Evolutionary conservation across 1,139 yeast species (phyloP).

Genomic region (Keqinozyma sinolaborantium): DNA sequence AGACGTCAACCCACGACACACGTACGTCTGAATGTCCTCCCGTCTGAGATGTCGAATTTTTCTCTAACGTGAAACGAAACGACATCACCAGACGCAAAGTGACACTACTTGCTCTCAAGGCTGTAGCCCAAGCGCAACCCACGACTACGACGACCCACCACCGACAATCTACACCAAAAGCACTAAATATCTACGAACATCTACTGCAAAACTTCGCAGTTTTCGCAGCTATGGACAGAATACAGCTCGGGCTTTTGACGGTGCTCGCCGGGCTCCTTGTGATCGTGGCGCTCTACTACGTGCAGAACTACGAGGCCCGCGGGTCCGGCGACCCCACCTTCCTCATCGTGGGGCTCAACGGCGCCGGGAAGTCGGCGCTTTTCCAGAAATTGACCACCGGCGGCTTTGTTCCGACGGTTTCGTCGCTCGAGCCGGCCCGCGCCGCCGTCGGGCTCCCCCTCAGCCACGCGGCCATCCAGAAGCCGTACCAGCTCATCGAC

Average conservation of each 20-base stretch:
- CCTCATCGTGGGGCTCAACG: constrained; percentile 68
- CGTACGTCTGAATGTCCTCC: too few relatives aligned
- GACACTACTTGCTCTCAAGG: too few relatives aligned
- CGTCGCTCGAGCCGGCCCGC: constrained; percentile 42
- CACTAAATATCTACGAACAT: too few relatives aligned
- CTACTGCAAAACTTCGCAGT: too few relatives aligned
- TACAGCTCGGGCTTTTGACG: constrained; percentile 20
- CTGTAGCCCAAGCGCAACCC: too few relatives aligned
- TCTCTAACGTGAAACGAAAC: too few relatives aligned
- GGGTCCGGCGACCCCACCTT: constrained; percentile 46
- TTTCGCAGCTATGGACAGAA: constrained; percentile 18
- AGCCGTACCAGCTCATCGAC: constrained; percentile 55
- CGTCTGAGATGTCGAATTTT: too few relatives aligned
- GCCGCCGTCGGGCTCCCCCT: constrained; percentile 30
- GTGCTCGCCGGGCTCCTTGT: constrained; percentile 20
- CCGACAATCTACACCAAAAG: too few relatives aligned
- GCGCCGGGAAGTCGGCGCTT: constrained; percentile 74
- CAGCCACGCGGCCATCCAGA: constrained; percentile 27
- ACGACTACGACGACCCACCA: too few relatives aligned
- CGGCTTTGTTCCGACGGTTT: constrained; percentile 28
- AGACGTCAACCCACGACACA: too few relatives aligned
- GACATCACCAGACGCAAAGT: too few relatives aligned
- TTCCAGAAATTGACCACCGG: constrained; percentile 31
- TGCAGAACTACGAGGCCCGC: constrained; percentile 21
- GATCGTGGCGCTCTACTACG: constrained; percentile 18